Evolutionary conservation across 2,329 filamentous ascomycete species (phyloP), one percentile per base, ranked within the genome.

Genomic region (Xylariales sp.): DNA sequence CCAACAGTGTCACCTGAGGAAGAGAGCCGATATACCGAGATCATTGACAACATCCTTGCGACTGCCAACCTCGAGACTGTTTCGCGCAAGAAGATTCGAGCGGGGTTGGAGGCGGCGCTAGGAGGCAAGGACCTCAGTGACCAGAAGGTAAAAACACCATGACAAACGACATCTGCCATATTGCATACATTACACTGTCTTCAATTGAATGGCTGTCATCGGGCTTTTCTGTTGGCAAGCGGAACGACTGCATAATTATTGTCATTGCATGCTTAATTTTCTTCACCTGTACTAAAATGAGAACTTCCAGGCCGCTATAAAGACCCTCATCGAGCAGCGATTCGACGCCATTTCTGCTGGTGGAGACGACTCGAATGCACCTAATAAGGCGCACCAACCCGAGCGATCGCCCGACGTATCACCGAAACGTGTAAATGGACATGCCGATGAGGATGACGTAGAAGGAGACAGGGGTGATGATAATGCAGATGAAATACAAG

Each of bases 321-420:
- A 87, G 56, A 67, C 67, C 36, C 69, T 89, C 33, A 88, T 89
- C 39, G 81, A 84, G 63, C 72, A 78, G 48, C 80, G 85, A 14
- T 89, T 89, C 59, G 85, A 89, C 53, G 75, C 81, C 40, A 76
- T 83, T 49, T 78, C 35, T 24, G 31, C 27, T 23, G 19, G 20
- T 16, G 21, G 18, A 6, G 12, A 76, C 7, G 40, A 49, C 4
- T 38, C 45, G 10, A 45, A 44, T 10, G 38, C 47, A 3, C 33
- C 38, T 6, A 41, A 33, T n/a, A 40, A 43, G 3, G 27, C 46
- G 20, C 27, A 38, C 12, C 50, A 56, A n/a, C 34, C 45, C 21
- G 33, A 45, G 7, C 8, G 15, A 21, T 46, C 44, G 15, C 47
- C 50, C 4, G 42, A 34, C 6, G 40, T 50, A 5, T 50, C 54